Base-by-base conservation (phyloP, 2,329 filamentous ascomycete species). In the Xylaria sp. region DNA sequence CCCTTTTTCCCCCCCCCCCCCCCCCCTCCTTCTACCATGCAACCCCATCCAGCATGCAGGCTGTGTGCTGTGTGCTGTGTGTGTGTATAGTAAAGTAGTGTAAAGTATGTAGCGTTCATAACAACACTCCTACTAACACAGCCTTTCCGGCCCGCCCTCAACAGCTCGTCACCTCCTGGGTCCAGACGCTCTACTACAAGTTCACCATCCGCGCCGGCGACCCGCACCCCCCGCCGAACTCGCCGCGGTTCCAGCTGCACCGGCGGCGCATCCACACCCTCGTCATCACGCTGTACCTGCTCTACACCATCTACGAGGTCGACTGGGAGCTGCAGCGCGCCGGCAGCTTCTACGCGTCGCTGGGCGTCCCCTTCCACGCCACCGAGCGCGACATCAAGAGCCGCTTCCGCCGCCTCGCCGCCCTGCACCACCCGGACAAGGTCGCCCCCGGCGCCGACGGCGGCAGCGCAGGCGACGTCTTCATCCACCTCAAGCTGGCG, bases 241-340 rank as follows among this genome's bases (percentile, higher is more conserved):
- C 86, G n/a, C 85, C 89, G 1, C 89, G 89, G 72, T 93, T 88
- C 79, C 84, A 86, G 71, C 85, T 86, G 65, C 93, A 98, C 82
- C 91, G 93, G 68, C 92, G 92, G 66, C 88, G 89, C 74, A 95
- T 98, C 78, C 90, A 96, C 79, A 91, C 95, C 77, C 84, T 91
- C 73, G 93, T 98, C 75, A 91, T 98, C 59, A 84, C 91, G 57
- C 82, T 88, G 69, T 99, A 98, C 82, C 92, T 98, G 45, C 82
- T 91, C 72, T 98, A 97, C 85, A 97, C 94, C 55, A 89, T 98
- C 75, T 96, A 94, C 82, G 95, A 98, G 82, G 92, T 93, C 75
- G 93, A 97, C 85, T 89, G 92, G 82, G 89, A 93, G 71, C 85
- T 97, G 32, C 91, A 89, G 70, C 83, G 86, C 53, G 83, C 85